These are phyloP conservation scores for Phascolomyces articulosus DNA, from an alignment of 371 early-diverging fungal genomes.

Conservation along the genomic window DNA sequence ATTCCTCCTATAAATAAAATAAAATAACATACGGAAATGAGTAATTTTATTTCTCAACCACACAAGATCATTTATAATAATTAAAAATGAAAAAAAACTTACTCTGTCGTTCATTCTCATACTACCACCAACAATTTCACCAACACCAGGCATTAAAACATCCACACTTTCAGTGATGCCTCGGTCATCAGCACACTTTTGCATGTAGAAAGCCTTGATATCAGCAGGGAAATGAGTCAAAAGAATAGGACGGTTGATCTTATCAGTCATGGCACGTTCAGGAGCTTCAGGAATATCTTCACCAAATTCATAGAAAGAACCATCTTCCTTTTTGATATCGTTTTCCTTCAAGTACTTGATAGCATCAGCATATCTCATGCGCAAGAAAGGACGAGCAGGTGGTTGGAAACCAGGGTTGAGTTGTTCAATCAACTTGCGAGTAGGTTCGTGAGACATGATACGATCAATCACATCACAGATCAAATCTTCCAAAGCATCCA, in stretches of 20 bases:
- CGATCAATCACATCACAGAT: constrained; percentile 86
- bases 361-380: constrained; percentile 98
- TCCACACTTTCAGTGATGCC: constrained; percentile 97
- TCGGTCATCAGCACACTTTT: constrained; percentile 80
- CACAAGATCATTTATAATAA: no score
- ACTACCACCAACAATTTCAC: constrained; percentile 99
- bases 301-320: constrained; percentile 90
- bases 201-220: constrained; percentile 99
- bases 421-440: constrained; percentile 80
- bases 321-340: constrained; percentile 92
- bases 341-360: constrained; percentile 95
- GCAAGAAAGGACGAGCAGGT: constrained; percentile 91
- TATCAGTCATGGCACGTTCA: constrained; percentile 98
- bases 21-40: neutral
- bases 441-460: constrained; percentile 77
- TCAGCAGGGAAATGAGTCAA: constrained; percentile 97
- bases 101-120: constrained; percentile 96
- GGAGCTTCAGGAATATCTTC: constrained; percentile 99
- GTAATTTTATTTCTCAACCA: no score
- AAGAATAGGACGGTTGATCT: constrained; percentile 96
- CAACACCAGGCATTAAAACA: constrained; percentile 99
- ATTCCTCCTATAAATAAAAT: constrained; percentile 62
- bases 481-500: constrained; percentile 92
- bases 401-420: constrained; percentile 93
- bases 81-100: constrained; percentile 10